Evolutionary conservation across 1,139 yeast genomes (phyloP).

Genomic region (Debaryomycetaceae sp.): DNA sequence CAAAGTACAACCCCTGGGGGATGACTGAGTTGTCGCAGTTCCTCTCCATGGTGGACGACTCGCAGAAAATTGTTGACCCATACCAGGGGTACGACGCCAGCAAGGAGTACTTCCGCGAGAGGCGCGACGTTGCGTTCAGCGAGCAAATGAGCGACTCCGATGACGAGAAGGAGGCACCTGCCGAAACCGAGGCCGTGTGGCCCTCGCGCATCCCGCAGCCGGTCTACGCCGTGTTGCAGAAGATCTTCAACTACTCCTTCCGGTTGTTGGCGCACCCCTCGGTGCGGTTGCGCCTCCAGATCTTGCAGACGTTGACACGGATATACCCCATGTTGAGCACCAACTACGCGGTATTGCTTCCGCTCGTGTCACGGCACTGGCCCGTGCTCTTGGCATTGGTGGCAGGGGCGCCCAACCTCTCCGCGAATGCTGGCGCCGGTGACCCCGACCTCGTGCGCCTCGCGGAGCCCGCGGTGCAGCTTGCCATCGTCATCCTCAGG

Average conservation of each 20-base stretch:
- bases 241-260: constrained; percentile 67
- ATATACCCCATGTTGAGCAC: constrained; percentile 63
- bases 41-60: constrained; percentile 34
- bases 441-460: constrained; percentile 12
- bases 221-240: constrained; percentile 54
- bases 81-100: constrained; percentile 24
- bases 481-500: constrained; percentile 24
- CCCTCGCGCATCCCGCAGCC: constrained; percentile 56
- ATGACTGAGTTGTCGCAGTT: constrained; percentile 36
- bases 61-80: constrained; percentile 32
- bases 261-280: constrained; percentile 69
- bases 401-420: constrained; percentile 15
- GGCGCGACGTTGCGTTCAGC: constrained; percentile 30
- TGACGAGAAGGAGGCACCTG: constrained; percentile 34
- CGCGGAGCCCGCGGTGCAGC: constrained; percentile 17
- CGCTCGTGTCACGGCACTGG: constrained; percentile 71
- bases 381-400: constrained; percentile 28
- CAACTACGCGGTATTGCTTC: constrained; percentile 54
- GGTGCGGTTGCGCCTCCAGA: constrained; percentile 46
- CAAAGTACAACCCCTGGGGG: constrained; percentile 54
- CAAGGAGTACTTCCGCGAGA: constrained; percentile 30
- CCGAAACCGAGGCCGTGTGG: constrained; percentile 42
- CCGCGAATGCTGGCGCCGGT: constrained; percentile 11
- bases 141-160: constrained; percentile 32
- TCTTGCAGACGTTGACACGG: constrained; percentile 47